Evolutionary conservation across 305 asterid species (phyloP).

Genomic region (Fraxinus nigra): DNA sequence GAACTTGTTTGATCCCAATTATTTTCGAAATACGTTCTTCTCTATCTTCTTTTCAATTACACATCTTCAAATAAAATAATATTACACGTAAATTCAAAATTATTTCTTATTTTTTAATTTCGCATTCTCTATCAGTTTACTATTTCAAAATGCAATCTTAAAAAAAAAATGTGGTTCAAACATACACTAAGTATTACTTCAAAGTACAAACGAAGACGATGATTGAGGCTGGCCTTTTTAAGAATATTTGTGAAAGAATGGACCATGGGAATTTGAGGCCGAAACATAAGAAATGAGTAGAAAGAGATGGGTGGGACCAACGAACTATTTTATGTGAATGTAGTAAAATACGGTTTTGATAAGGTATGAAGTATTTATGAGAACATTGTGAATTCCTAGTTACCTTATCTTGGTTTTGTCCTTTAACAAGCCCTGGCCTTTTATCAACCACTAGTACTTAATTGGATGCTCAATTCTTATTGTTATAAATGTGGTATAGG

Average conservation of each 20-base stretch:
- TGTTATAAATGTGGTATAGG: neutral
- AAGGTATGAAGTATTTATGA: neutral
- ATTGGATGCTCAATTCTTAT: neutral
- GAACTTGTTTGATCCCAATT: too few species aligned
- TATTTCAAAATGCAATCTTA: too few species aligned
- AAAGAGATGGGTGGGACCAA: constrained; percentile 4
- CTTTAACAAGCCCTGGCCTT: neutral
- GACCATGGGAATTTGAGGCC: constrained; percentile 10
- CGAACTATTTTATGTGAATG: constrained; percentile 11
- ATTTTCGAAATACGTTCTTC: too few species aligned
- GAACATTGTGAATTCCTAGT: neutral
- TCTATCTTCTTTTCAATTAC: too few species aligned
- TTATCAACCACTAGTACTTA: neutral
- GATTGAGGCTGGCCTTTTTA: neutral
- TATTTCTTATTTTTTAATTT: too few species aligned
- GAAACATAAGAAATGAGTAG: constrained; percentile 6
- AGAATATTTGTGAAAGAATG: neutral
- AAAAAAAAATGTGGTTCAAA: too few species aligned
- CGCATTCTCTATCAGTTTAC: too few species aligned
- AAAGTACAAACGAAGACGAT: neutral
- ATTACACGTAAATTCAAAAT: too few species aligned
- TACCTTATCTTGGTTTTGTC: constrained; percentile 10
- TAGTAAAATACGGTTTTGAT: neutral
- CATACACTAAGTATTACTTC: too few species aligned
- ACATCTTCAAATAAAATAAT: too few species aligned